Conservation (phyloP, 2,329 filamentous ascomycete species). For the Thielaviopsis punctulata region DNA sequence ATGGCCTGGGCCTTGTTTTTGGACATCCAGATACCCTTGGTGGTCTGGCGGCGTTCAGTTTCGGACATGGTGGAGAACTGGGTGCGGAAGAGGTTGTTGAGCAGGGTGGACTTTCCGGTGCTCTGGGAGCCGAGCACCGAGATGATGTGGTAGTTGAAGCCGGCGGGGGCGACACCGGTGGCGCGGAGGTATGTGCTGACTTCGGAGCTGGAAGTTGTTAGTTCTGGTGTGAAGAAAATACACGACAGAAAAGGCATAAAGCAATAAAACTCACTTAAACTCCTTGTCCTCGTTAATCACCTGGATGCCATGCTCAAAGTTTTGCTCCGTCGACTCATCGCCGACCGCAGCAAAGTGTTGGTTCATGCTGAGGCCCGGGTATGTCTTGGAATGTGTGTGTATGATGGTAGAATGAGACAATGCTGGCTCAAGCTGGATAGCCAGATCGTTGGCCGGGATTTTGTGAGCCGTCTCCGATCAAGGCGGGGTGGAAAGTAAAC, state of each 20-base stretch:
- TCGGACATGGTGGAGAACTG: slow-evolving; percentile 97
- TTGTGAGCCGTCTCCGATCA: no score
- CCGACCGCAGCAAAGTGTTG: slow-evolving; percentile 64
- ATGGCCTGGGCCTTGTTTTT: slow-evolving; percentile 63
- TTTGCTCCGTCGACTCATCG: slow-evolving; percentile 42
- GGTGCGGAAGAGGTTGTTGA: slow-evolving; percentile 91
- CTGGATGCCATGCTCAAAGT: slow-evolving; percentile 88
- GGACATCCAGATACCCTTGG: slow-evolving; percentile 98
- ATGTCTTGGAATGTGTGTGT: no score
- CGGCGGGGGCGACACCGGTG: slow-evolving; percentile 66
- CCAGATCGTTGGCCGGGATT: no score
- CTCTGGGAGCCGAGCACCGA: slow-evolving; percentile 98
- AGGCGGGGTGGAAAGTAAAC: no score
- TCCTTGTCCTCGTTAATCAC: slow-evolving; percentile 78
- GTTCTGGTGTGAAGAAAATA: neutral
- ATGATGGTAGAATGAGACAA: no score
- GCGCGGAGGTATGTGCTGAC: slow-evolving; percentile 67
- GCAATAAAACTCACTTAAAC: slow-evolving; percentile 58
- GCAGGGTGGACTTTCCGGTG: slow-evolving; percentile 90
- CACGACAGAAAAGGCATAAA: no score
- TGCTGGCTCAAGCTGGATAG: no score
- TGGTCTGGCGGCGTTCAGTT: slow-evolving; percentile 82
- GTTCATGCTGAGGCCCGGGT: no score
- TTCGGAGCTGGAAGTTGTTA: slow-evolving; percentile 37
- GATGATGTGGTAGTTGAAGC: slow-evolving; percentile 98